A percentile compares a stretch with the other conserved stretches of the same genome.
Evolutionary conservation across 2,329 filamentous ascomycete genomes (phyloP).

Genomic region (Alternaria sp.): DNA sequence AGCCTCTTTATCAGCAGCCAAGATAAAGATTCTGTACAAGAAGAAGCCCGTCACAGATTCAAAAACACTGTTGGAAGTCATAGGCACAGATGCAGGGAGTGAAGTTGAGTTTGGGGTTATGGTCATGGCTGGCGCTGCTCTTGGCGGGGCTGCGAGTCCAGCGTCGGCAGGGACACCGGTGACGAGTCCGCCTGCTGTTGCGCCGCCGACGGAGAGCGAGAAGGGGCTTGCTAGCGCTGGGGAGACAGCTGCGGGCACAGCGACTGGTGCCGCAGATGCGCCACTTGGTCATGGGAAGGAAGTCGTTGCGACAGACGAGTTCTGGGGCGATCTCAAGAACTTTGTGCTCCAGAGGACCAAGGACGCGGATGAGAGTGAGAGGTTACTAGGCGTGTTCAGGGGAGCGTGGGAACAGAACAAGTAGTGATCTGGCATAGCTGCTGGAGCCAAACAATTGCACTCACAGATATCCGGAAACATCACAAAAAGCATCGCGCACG

Average conservation of each 20-base stretch:
- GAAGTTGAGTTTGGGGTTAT: constrained; percentile 83
- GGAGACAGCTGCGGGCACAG: constrained; percentile 8
- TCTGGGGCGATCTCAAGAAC: constrained; percentile 84
- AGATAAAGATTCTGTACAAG: constrained; percentile 84
- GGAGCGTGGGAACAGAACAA: constrained; percentile 66
- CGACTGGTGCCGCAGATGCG: constrained; percentile 52
- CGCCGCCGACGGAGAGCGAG: constrained; percentile 61
- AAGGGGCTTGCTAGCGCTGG: constrained; percentile 37
- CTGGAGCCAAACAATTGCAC: not conserved
- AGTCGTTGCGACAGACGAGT: constrained; percentile 72
- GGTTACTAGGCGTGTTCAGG: constrained; percentile 72
- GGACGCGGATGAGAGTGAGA: constrained; percentile 70
- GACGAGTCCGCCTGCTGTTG: constrained; percentile 56
- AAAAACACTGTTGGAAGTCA: constrained; percentile 77
- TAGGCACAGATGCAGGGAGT: constrained; percentile 61
- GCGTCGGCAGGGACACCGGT: constrained; percentile 52
- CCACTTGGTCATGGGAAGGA: constrained; percentile 62
- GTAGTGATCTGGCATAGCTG: constrained; percentile 7
- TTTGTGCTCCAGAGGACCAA: constrained; percentile 82
- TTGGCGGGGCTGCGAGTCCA: constrained; percentile 49
- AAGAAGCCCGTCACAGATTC: constrained; percentile 84
- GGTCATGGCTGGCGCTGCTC: constrained; percentile 71
- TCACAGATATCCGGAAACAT: not conserved
- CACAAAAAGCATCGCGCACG: not conserved
- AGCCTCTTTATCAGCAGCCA: constrained; percentile 66